Evolutionary conservation across 208 protist genomes (phyloP).

Genomic region (Trypanosoma platydactyli): DNA sequence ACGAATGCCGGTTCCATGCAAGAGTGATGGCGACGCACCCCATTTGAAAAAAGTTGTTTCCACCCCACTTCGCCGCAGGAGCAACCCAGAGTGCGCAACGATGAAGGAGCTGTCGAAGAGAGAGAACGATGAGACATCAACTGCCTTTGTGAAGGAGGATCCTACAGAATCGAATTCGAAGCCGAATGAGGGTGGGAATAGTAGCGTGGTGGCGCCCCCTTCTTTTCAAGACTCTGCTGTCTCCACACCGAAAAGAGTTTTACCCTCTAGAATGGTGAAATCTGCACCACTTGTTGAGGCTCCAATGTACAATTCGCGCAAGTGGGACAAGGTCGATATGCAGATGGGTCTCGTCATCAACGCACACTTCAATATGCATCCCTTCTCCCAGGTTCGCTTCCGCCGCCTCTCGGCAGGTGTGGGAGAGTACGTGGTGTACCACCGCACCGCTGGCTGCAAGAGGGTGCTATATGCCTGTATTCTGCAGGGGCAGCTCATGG

Average conservation of each 20-base stretch:
- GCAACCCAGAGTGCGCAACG: no score
- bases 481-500: conserved; percentile 51
- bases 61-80: no score
- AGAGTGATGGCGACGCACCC: no score
- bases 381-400: conserved; percentile 51
- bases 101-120: no score
- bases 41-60: no score
- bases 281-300: conserved; percentile 7
- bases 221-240: not conserved
- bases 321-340: conserved; percentile 71
- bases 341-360: conserved; percentile 48
- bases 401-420: conserved; percentile 37
- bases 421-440: conserved; percentile 80
- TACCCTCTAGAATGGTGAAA: not conserved
- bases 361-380: conserved; percentile 41
- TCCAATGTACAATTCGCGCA: conserved; percentile 41
- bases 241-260: not conserved
- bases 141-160: no score
- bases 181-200: no score
- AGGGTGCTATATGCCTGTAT: conserved; percentile 51
- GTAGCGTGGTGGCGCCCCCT: no score
- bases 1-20: no score
- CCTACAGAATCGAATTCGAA: no score
- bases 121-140: no score
- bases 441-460: conserved; percentile 38